phyloP scores from a whole-genome alignment of 495 filamentous ascomycete genomes.

The Hypomontagnella monticulosa region DNA sequence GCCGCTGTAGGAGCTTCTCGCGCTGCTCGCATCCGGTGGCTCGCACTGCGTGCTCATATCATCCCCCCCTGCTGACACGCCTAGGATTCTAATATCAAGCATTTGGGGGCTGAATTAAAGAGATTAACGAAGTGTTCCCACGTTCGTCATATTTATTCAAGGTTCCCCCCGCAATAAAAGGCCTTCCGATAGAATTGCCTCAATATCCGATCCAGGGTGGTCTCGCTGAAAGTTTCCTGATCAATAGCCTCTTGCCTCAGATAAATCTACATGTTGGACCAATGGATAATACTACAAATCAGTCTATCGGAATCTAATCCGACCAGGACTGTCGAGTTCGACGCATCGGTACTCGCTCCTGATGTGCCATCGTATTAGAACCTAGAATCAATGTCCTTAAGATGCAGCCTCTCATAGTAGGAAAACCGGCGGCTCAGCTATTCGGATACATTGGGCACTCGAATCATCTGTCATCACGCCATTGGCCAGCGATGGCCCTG shows the following conservation, averaged over 20 bases:
- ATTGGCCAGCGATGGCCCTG: conserved; percentile 31
- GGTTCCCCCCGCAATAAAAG: conserved; percentile 37
- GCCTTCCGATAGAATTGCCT: conserved; percentile 35
- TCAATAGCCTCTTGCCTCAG: conserved; percentile 20
- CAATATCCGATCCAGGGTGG: conserved; percentile 32
- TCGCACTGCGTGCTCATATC: conserved; percentile 19
- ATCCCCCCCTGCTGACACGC: conserved; percentile 21
- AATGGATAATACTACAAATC: conserved; percentile 7
- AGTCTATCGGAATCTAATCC: conserved; percentile 27
- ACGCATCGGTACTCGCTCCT: conserved; percentile 19
- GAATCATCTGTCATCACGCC: conserved; percentile 39
- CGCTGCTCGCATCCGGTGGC: conserved; percentile 20
- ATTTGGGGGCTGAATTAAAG: conserved; percentile 31
- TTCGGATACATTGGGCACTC: conserved; percentile 36
- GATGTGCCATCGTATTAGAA: conserved; percentile 29
- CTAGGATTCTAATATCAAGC: conserved; percentile 33
- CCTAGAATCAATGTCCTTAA: conserved; percentile 20
- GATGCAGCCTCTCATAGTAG: conserved; percentile 31
- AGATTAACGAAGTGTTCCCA: conserved; percentile 37
- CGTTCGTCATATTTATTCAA: conserved; percentile 28
- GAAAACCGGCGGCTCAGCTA: conserved; percentile 27
- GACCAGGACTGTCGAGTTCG: conserved; percentile 17
- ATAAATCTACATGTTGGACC: conserved; percentile 20
- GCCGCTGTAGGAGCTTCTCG: conserved; percentile 33
- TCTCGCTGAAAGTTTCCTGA: conserved; percentile 40